Conservation (phyloP, 352 stramenopile species). For the Pythium dissimile region DNA sequence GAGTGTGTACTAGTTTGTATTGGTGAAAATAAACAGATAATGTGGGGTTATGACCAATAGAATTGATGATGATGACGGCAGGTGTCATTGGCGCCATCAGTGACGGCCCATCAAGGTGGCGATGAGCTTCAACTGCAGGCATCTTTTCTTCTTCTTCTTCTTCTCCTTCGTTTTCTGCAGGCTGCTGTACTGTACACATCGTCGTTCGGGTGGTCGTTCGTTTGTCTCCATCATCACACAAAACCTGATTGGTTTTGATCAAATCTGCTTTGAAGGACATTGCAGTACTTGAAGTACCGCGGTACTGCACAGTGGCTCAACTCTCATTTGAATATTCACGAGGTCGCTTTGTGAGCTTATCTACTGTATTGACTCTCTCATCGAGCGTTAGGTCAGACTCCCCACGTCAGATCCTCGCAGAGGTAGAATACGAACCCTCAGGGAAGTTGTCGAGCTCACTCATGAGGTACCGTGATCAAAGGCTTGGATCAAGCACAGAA, state of each 20-base stretch:
- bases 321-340: no score
- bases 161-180: not conserved
- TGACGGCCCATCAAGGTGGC: not conserved
- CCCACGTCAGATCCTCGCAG: no score
- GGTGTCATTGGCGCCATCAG: not conserved
- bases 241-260: no score
- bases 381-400: no score
- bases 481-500: slow-evolving; percentile 5
- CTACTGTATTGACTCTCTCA: no score
- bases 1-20: not conserved
- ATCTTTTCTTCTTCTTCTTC: slow-evolving; percentile 12
- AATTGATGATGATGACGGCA: not conserved
- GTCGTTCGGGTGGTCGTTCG: no score
- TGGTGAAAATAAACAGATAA: not conserved
- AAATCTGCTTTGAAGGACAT: no score
- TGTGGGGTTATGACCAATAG: not conserved
- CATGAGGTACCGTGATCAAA: slow-evolving; percentile 19
- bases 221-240: no score
- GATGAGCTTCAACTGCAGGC: not conserved
- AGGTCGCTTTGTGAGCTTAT: no score
- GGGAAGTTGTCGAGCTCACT: slow-evolving; percentile 14
- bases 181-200: not conserved
- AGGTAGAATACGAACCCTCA: slow-evolving; percentile 5
- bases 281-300: no score
- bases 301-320: no score